Conservation (phyloP, 108 stramenopile species). For the Chaetoceros muelleri region DNA sequence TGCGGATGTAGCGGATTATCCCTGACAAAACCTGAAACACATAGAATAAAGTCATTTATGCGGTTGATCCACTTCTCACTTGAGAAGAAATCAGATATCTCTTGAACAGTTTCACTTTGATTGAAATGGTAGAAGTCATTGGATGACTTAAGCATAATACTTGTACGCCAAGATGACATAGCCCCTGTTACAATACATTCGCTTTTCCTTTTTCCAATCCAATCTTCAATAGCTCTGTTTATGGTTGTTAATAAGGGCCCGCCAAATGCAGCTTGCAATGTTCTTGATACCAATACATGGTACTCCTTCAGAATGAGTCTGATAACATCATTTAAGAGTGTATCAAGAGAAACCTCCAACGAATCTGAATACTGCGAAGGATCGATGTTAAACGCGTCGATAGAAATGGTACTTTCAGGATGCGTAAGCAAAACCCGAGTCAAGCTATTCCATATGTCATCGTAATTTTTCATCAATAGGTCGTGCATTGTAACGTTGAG, state of each 20-base stretch:
- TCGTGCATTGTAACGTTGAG: slow-evolving; percentile 27
- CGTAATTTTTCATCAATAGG: slow-evolving; percentile 14
- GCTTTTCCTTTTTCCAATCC: background rate
- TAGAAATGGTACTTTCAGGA: background rate
- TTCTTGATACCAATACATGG: slow-evolving; percentile 24
- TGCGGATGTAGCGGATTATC: background rate
- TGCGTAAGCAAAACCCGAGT: slow-evolving; percentile 8
- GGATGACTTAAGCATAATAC: slow-evolving; percentile 1
- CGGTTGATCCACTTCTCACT: background rate
- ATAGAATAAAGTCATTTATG: background rate
- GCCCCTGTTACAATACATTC: slow-evolving; percentile 4
- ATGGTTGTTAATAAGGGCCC: slow-evolving; percentile 10
- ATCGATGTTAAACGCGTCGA: background rate
- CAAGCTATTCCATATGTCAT: background rate
- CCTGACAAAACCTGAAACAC: background rate
- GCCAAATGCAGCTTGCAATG: slow-evolving; percentile 26
- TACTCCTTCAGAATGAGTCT: slow-evolving; percentile 42
- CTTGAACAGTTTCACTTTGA: slow-evolving; percentile 7
- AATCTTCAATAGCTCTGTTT: slow-evolving; percentile 18
- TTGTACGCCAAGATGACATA: slow-evolving; percentile 1
- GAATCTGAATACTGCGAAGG: background rate
- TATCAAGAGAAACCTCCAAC: slow-evolving; percentile 46
- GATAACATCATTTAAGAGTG: slow-evolving; percentile 35
- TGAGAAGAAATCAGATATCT: background rate
- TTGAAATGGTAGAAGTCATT: slow-evolving; percentile 4